Base-by-base conservation (phyloP, 2,329 filamentous ascomycete species). In the Botrytis pseudocinerea region DNA sequence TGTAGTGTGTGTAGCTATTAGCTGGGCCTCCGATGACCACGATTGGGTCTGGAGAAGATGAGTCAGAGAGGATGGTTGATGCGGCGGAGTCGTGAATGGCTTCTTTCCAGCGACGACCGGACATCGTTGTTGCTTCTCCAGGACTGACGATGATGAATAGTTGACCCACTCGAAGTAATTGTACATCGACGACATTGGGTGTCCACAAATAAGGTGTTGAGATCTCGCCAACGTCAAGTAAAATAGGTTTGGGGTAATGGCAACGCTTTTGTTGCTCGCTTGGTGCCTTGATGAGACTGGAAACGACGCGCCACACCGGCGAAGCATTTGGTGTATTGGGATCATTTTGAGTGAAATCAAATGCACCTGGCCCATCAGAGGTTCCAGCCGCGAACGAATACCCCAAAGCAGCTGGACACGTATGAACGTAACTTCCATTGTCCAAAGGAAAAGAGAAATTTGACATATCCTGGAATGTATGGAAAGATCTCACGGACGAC, bases 331-430 rank as follows among this genome's bases (percentile, higher is more conserved):
- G 91, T n/a, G 88, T 85, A 46, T 90, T 91, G 0, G 91, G 91
- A 76, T 93, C 88, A 76, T 94, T 95, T 80, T 98, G 95, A 1
- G 93, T 96, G 81, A 98, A 98, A 82, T 98, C 95, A 79, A 97
- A 97, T 0, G 90, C 90, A 0, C 95, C 95, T 0, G 95, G 95
- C 9, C 95, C 94, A 81, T 98, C 95, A 0, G 93, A 93, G 0
- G 95, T 98, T 18, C 95, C 95, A 1, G 93, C 95, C 0, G 95
- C 95, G 80, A 98, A 98, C 0, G 93, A 95, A 80, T 96, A 97
- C 9, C 95, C 95, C 74, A 98, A 84, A 0, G 94, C 94, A 0
- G 95, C 95, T 5, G 94, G 91, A 78, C 95, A 98, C 0, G 95
- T 97, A 68, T 84, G 85, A 10, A 90, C 92, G 44, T 83, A 83